Percentiles rank a stretch among this genome's conserved stretches.
These are phyloP conservation scores for Mycena floridula DNA, from an alignment of 768 basidiomycete genomes.

Conservation along the genomic window DNA sequence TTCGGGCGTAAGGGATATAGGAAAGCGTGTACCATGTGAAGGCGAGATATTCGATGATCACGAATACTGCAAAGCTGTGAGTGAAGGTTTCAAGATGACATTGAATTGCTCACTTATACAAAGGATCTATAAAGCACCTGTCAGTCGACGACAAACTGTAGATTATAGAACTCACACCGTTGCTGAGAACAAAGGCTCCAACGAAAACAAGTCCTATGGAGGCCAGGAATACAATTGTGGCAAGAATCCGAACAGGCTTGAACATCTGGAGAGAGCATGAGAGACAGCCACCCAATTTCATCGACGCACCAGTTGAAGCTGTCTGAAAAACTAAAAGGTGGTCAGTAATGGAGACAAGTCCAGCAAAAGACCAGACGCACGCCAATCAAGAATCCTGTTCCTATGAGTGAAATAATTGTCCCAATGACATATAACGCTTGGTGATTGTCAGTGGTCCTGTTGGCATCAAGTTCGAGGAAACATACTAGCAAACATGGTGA, in stretches of 20 bases:
- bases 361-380: slow-evolving; percentile 37
- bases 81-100: background rate
- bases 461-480: slow-evolving; percentile 12
- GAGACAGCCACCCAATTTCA: background rate
- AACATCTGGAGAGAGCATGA: slow-evolving; percentile 62
- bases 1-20: slow-evolving; percentile 89
- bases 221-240: slow-evolving; percentile 70
- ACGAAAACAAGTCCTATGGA: slow-evolving; percentile 82
- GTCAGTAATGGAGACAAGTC: background rate
- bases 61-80: slow-evolving; percentile 59
- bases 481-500: slow-evolving; percentile 72
- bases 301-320: slow-evolving; percentile 66
- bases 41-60: slow-evolving; percentile 86
- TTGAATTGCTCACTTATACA: slow-evolving; percentile 52
- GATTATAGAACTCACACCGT: slow-evolving; percentile 36
- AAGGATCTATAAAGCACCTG: slow-evolving; percentile 38
- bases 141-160: background rate
- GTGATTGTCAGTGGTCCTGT: slow-evolving; percentile 3
- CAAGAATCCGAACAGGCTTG: slow-evolving; percentile 84
- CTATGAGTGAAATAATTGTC: slow-evolving; percentile 74
- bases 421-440: slow-evolving; percentile 80
- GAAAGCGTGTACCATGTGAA: slow-evolving; percentile 86
- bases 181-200: slow-evolving; percentile 72
- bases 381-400: slow-evolving; percentile 88
- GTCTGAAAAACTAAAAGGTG: slow-evolving; percentile 78